Percentiles rank a stretch among this genome's conserved stretches.
These are phyloP conservation scores for Nakazawaea populi DNA, from an alignment of 805 yeast genomes.

Conservation along the genomic window DNA sequence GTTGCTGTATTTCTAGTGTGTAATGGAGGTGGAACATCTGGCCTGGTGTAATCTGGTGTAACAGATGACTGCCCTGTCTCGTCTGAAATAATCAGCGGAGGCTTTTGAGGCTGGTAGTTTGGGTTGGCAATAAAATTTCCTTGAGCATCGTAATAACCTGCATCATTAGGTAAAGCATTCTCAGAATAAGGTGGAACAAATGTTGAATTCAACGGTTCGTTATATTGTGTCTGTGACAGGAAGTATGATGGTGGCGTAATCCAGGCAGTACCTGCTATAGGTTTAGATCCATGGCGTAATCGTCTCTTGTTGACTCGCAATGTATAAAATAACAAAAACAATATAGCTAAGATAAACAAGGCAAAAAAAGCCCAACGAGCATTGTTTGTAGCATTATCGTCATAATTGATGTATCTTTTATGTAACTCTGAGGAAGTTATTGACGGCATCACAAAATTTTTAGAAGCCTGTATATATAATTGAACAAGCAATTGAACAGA, in stretches of 20 bases:
- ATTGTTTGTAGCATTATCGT: conserved; percentile 5
- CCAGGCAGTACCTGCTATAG: conserved; percentile 77
- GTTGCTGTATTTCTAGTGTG: conserved; percentile 2
- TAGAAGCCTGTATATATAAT: too few species aligned
- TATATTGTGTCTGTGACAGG: conserved; percentile 57
- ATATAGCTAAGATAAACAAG: conserved; percentile 43
- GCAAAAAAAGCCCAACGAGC: conserved; percentile 67
- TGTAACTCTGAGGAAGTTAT: neutral
- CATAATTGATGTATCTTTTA: neutral
- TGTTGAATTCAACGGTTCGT: conserved; percentile 30
- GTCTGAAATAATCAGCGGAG: conserved; percentile 3
- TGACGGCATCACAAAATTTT: neutral
- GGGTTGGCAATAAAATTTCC: conserved; percentile 44
- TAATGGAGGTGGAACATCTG: conserved; percentile 3
- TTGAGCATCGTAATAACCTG: conserved; percentile 66
- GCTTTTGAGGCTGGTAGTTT: conserved; percentile 14
- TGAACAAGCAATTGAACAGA: too few species aligned
- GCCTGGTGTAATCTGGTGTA: conserved; percentile 3
- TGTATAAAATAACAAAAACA: conserved; percentile 43
- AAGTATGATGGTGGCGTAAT: conserved; percentile 78
- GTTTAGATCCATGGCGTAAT: conserved; percentile 43
- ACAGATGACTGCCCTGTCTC: conserved; percentile 1
- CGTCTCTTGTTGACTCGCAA: conserved; percentile 52
- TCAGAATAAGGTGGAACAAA: conserved; percentile 69
- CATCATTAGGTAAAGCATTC: conserved; percentile 62